Evolutionary conservation across 495 filamentous ascomycete species (phyloP).

Genomic region (Chaetomidium leptoderma): DNA sequence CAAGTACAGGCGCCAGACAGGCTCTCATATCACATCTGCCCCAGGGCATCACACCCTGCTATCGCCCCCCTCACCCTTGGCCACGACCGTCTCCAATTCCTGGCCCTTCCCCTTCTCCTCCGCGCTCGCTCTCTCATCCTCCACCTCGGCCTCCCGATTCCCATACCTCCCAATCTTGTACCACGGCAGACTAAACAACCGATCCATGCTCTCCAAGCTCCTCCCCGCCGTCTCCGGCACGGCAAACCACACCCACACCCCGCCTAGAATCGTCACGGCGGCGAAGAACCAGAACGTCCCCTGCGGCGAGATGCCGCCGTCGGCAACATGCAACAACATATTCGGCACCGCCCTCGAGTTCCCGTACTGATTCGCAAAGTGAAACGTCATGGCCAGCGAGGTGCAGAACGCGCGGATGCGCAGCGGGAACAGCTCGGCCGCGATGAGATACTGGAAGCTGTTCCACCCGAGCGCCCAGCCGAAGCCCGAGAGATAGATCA

Average conservation of each 20-base stretch:
- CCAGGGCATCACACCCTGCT: neutral
- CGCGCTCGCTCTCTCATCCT: slow-evolving; percentile 37
- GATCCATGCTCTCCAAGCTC: slow-evolving; percentile 61
- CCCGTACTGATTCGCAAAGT: slow-evolving; percentile 71
- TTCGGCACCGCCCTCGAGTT: slow-evolving; percentile 56
- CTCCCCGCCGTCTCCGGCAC: slow-evolving; percentile 66
- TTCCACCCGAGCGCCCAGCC: slow-evolving; percentile 77
- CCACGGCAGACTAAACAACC: slow-evolving; percentile 64
- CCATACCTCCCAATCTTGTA: slow-evolving; percentile 59
- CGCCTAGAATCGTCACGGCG: slow-evolving; percentile 55
- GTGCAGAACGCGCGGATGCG: slow-evolving; percentile 50
- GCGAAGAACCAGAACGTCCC: slow-evolving; percentile 67
- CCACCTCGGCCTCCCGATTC: slow-evolving; percentile 51
- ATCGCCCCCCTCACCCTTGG: neutral
- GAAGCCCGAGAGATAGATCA: slow-evolving; percentile 62
- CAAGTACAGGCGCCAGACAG: too few species aligned
- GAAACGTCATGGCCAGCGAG: slow-evolving; percentile 52
- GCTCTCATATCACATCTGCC: too few species aligned
- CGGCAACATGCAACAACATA: slow-evolving; percentile 47
- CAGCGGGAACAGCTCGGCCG: slow-evolving; percentile 69
- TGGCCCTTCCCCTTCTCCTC: slow-evolving; percentile 18
- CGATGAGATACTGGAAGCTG: slow-evolving; percentile 63
- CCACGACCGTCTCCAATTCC: slow-evolving; percentile 16
- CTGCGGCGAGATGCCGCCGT: slow-evolving; percentile 46
- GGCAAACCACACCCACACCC: slow-evolving; percentile 56